Percentiles rank a stretch among this genome's conserved stretches.
phyloP scores from a whole-genome alignment of 2,329 filamentous ascomycete genomes.

The Tolypocladium album region DNA sequence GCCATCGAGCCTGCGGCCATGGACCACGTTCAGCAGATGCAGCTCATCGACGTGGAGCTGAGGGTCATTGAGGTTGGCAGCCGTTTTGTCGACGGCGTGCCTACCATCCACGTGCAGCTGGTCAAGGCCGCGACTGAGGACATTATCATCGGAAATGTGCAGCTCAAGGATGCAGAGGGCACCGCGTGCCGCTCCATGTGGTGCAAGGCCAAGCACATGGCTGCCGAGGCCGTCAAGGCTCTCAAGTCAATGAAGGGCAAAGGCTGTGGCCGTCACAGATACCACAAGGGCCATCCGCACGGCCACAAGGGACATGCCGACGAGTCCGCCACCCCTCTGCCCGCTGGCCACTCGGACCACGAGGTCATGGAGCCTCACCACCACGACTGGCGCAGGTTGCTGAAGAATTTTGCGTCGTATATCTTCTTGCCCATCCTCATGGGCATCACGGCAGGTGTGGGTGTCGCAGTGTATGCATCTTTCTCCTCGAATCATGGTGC shows the following conservation, averaged over 20 bases:
- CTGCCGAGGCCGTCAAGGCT: constrained; percentile 14
- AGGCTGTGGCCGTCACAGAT: constrained; percentile 12
- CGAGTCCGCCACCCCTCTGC: constrained; percentile 2
- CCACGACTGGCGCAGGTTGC: constrained; percentile 30
- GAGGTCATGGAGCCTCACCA: constrained; percentile 11
- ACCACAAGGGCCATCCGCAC: background rate
- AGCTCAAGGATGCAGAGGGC: constrained; percentile 20
- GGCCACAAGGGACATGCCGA: constrained; percentile 6
- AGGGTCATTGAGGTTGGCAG: constrained; percentile 50
- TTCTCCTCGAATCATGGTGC: background rate
- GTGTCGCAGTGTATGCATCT: constrained; percentile 48
- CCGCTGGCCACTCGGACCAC: constrained; percentile 8
- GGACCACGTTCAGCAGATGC: constrained; percentile 39
- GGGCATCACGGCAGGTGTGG: constrained; percentile 57
- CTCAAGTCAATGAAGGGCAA: constrained; percentile 13
- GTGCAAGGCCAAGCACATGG: constrained; percentile 34
- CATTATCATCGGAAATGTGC: constrained; percentile 41
- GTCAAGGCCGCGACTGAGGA: constrained; percentile 46
- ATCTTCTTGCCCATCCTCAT: constrained; percentile 58
- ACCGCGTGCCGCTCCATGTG: constrained; percentile 35
- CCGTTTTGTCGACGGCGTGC: constrained; percentile 41
- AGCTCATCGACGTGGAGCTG: constrained; percentile 43
- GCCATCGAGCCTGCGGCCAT: constrained; percentile 30
- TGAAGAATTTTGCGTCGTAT: constrained; percentile 47
- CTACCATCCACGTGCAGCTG: constrained; percentile 47